Base-by-base conservation (phyloP, 108 stramenopile species). In the Skeletonema costatum region DNA sequence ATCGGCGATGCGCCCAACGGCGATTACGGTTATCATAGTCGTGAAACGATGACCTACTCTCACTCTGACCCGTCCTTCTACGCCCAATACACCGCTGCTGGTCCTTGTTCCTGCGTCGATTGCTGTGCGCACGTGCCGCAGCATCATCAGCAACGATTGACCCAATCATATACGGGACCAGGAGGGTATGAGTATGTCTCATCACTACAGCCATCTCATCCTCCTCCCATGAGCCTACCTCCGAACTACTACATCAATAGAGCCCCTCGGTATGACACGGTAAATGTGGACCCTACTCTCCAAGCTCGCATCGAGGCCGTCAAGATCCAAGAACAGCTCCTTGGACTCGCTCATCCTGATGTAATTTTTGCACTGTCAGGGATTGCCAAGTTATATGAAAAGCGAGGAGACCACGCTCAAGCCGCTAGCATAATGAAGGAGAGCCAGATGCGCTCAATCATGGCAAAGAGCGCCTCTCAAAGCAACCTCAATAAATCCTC, bases 341-440 rank as follows among this genome's bases (percentile, higher is more conserved):
- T 76, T 32, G 86, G 86, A 11, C 53, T 80, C 25, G 60, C 68
- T 48, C 86, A 86, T 59, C 86, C 86, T 8, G 86, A 86, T 71
- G 86, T 86, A 12, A 58, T 86, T 46, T 86, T 86, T 83, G 68
- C 86, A 36, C 59, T 86, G 9, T 50, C 66, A 39, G 60, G 75
- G 31, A 68, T 86, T 11, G 82, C 82, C 35, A 80, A 80, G 60
- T 31, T 73, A 35, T 62, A 71, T 3, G 66, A 73, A 41, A 72
- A 67, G 59, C 39, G 72, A 2, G 78, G 78, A 29, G 66, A 80
- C 62, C 71, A 72, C 31, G 41, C 29, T 14, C 67, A 66, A 60
- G 72, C 72, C 1, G 51, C 68, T 2, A 66, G 60, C 13, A 73
- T 80, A 44, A 12, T 62, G 67, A 66, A 67, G 29, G 78, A 80